These are phyloP conservation scores for Sordariomycetes sp. DNA, from an alignment of 2,329 filamentous ascomycete species.

Conservation along the genomic window DNA sequence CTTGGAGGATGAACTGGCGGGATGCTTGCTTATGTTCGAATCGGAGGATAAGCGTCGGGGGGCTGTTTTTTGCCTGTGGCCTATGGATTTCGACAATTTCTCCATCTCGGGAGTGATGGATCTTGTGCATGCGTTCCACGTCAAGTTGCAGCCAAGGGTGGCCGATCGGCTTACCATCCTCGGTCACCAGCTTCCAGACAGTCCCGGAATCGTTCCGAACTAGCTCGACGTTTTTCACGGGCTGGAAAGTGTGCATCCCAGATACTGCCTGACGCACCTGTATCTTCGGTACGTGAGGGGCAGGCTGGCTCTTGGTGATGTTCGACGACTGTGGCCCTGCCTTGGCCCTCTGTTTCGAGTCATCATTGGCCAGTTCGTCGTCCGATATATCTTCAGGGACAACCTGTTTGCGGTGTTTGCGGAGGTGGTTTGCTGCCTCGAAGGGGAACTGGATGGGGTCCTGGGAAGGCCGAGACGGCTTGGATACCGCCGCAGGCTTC, in stretches of 20 bases:
- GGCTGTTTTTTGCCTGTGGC: not conserved
- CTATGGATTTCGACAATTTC: not conserved
- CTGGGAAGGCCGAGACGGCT: not conserved
- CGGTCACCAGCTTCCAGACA: not conserved
- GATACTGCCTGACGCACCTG: not conserved
- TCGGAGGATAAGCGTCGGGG: not conserved
- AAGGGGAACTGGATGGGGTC: not conserved
- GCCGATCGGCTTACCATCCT: not conserved
- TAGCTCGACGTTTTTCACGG: not conserved
- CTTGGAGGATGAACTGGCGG: not conserved
- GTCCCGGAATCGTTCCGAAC: not conserved
- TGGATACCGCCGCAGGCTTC: not conserved
- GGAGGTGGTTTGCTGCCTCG: not conserved
- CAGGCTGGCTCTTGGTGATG: not conserved
- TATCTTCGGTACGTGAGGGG: not conserved
- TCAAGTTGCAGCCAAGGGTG: constrained; percentile 1
- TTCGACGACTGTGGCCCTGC: not conserved
- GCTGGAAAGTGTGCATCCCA: not conserved
- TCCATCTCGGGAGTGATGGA: not conserved
- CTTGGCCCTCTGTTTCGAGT: not conserved
- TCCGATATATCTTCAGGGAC: not conserved
- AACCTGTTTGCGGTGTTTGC: not conserved
- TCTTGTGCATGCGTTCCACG: not conserved
- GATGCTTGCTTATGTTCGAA: not conserved
- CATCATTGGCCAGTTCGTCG: not conserved